Base-by-base conservation (phyloP, 2,329 filamentous ascomycete genomes). In the Alternaria postmessia region DNA sequence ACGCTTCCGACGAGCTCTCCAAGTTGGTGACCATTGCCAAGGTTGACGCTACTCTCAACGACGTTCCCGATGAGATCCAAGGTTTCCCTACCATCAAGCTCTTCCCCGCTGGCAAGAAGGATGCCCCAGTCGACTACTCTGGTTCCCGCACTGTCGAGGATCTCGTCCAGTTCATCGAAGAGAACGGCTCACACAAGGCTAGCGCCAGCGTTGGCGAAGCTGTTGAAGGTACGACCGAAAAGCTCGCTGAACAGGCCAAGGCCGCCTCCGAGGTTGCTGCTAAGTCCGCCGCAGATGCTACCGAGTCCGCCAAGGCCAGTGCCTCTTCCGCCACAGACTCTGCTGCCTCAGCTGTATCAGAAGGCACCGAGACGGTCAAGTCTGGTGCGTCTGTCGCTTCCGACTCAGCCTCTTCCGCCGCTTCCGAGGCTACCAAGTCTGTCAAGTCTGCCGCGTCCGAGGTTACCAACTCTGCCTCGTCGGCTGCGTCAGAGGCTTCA, bases 21-120 rank as follows among this genome's bases (percentile, higher is more conserved):
- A 80, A 84, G 74, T 85, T 88, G 85, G 88, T 87, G 81, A 86
- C 82, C 72, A 88, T 88, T 85, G 90, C 84, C 82, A 99, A 99
- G 90, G 90, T 99, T 71, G 95, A 99, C 77, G 95, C 95, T 61
- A 99, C 95, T 64, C 82, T 84, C 83, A 99, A 99, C 85, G 95
- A 99, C 74, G 92, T 98, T 59, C 95, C 95, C 59, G 94, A 98
- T 81, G 92, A 97, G 84, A 93, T 99, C 77, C 88, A 92, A 81
- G 95, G 95, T 67, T 99, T 99, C 91, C 95, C 95, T 59, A 99
- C 95, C 80, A 97, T 99, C 88, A 98, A 98, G 88, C 88, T 99
- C 70, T 99, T 89, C 91, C 88, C 92, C 67, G 95, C 95, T 73
- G 94, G 93, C 75, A 86, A 87, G 81, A 99, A 99, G 89, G 86